Base-by-base conservation (phyloP, 2,329 filamentous ascomycete species). In the Leptographium galeiforme region DNA sequence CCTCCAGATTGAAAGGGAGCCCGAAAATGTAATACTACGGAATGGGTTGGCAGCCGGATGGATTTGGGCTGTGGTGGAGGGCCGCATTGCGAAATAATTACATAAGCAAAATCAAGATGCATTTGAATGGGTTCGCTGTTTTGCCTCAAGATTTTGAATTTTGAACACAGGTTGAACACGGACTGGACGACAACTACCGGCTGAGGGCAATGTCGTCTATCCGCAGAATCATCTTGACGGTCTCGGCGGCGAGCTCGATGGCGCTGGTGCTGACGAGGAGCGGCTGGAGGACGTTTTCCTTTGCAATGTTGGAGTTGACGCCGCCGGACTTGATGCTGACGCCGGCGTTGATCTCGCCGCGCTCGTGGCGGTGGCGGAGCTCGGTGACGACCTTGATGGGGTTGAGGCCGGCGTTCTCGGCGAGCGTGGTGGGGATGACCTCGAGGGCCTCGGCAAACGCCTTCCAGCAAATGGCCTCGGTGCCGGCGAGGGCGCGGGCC, bases 351-450 rank as follows among this genome's bases (percentile, higher is more conserved):
- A 85, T 85, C 78, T 97, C 90, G 53, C 91, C 93, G 70, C 90
- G 84, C 62, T 93, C 93, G 71, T 98, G 93, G 63, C 90, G 82
- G 71, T 95, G 89, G 65, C 93, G 81, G 64, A 98, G 73, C 63
- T 97, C 93, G 32, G 93, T 98, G 48, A 98, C 93, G 33, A 98
- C 93, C 74, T 94, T 95, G 78, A 98, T 98, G 68, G 87, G 91
- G 77, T 98, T 98, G 58, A 98, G 76, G 50, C 93, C 93, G 0
- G 93, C 93, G 63, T 98, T 98, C 73, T 98, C 93, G 0, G 93
- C 94, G 61, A 98, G 76, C 1, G 93, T 98, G 38, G 91, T 96
- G 14, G 94, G 93, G 53, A 98, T 87, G 44, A 98, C 88, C 72
- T 98, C 93, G 74, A 98, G 85, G 8, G 93, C 93, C 59, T 98